Conservation (phyloP, 768 basidiomycete species). For the Thelephora ganbajun region DNA sequence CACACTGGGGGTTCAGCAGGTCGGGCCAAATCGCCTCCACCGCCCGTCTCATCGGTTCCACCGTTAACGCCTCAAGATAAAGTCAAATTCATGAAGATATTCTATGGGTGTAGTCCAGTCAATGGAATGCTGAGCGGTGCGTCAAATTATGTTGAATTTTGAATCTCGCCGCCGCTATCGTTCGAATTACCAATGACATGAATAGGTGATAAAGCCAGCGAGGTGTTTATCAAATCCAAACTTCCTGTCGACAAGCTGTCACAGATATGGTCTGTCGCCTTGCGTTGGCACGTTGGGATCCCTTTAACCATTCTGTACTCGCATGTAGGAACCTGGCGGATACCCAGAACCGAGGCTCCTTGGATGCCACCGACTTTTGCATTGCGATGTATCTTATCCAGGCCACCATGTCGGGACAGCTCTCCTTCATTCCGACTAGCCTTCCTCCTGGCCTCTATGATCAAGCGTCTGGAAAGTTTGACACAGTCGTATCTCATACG, state of each 20-base stretch:
- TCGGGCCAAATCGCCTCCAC: constrained; percentile 42
- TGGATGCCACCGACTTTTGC: constrained; percentile 86
- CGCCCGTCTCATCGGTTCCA: constrained; percentile 32
- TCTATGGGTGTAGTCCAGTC: constrained; percentile 52
- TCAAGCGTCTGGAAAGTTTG: constrained; percentile 34
- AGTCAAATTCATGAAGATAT: constrained; percentile 71
- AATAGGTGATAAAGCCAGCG: constrained; percentile 74
- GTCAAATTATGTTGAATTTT: constrained; percentile 10
- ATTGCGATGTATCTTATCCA: constrained; percentile 97
- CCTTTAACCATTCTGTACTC: not conserved
- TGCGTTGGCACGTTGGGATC: not conserved
- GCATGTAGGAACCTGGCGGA: constrained; percentile 78
- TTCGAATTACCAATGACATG: not conserved
- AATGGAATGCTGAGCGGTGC: constrained; percentile 70
- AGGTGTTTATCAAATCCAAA: constrained; percentile 85
- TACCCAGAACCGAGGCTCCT: constrained; percentile 77
- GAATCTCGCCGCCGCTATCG: not conserved
- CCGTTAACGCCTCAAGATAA: constrained; percentile 68
- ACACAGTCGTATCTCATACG: constrained; percentile 37
- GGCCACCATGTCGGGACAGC: constrained; percentile 69
- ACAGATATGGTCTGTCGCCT: constrained; percentile 69
- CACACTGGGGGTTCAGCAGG: constrained; percentile 27
- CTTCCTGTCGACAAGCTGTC: constrained; percentile 76
- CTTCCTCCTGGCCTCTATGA: constrained; percentile 83
- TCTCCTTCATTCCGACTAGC: constrained; percentile 53